A percentile compares a stretch with the other conserved stretches of the same genome.
Evolutionary conservation across 2,329 filamentous ascomycete species (phyloP).

Genomic region (Herpotrichia juniperi): DNA sequence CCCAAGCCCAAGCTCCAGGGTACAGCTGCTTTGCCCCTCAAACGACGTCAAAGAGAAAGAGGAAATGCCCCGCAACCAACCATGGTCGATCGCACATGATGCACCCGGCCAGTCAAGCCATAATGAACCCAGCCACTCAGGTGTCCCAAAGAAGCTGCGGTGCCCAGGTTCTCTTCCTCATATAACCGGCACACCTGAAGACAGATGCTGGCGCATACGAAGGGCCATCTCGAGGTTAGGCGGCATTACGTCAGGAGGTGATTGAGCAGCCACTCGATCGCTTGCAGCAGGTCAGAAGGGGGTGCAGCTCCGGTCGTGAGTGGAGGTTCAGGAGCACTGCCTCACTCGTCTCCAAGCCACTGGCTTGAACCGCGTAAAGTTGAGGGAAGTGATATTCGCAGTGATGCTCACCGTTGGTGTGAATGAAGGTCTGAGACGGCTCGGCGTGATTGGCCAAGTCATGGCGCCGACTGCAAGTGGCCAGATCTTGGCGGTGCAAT

Average conservation of each 20-base stretch:
- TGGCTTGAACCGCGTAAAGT: constrained; percentile 3
- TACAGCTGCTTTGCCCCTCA: constrained; percentile 7
- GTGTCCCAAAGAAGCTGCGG: not conserved
- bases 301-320: not conserved
- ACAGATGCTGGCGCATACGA: constrained; percentile 1
- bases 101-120: not conserved
- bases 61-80: constrained; percentile 3
- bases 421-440: not conserved
- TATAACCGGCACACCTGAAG: not conserved
- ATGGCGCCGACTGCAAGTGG: too few relatives aligned
- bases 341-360: constrained; percentile 15
- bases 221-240: not conserved
- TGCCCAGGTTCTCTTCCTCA: not conserved
- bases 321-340: constrained; percentile 12
- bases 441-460: constrained; percentile 2
- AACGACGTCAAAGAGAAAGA: constrained; percentile 7
- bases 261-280: constrained; percentile 2
- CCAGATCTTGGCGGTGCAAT: constrained; percentile 1
- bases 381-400: not conserved
- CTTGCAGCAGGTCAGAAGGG: constrained; percentile 13
- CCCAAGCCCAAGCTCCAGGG: not conserved
- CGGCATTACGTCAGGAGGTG: constrained; percentile 4
- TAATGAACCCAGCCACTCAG: constrained; percentile 6
- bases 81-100: constrained; percentile 6
- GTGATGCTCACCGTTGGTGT: constrained; percentile 1